Conservation (phyloP, 176 grass and related monocot species). For the Phragmites australis region DNA sequence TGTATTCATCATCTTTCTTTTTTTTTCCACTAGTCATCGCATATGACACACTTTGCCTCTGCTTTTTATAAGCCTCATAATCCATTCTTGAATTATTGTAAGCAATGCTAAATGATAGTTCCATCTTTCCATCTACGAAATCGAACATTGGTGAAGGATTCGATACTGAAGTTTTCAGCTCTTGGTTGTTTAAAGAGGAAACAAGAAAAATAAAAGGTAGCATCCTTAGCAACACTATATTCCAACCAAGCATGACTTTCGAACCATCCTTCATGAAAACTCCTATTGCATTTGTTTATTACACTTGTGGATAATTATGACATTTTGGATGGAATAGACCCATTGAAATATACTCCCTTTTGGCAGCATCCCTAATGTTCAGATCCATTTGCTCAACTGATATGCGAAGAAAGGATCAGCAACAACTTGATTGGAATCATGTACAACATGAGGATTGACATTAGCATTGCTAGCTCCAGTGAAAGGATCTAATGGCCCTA, state of each 20-base stretch:
- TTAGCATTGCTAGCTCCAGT: no score
- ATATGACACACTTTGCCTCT: no score
- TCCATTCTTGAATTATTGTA: no score
- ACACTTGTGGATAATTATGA: neutral
- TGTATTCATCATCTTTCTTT: no score
- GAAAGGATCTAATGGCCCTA: no score
- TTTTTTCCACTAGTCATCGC: no score
- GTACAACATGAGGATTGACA: neutral
- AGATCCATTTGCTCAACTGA: neutral
- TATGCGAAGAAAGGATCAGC: neutral
- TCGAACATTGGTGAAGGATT: neutral
- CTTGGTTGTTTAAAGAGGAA: neutral
- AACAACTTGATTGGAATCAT: neutral
- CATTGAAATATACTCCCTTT: neutral
- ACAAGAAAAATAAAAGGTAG: neutral
- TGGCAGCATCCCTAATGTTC: neutral
- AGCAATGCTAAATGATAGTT: no score
- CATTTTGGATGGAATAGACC: neutral
- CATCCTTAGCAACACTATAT: neutral
- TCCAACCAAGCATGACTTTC: neutral
- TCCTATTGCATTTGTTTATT: neutral
- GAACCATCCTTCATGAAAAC: neutral
- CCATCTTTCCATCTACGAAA: no score
- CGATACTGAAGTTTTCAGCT: neutral
- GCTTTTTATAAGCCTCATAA: no score